Percentiles rank a stretch among this genome's conserved stretches.
Evolutionary conservation across 2,329 filamentous ascomycete species (phyloP).

Genomic region (Zasmidium citrigriseum): DNA sequence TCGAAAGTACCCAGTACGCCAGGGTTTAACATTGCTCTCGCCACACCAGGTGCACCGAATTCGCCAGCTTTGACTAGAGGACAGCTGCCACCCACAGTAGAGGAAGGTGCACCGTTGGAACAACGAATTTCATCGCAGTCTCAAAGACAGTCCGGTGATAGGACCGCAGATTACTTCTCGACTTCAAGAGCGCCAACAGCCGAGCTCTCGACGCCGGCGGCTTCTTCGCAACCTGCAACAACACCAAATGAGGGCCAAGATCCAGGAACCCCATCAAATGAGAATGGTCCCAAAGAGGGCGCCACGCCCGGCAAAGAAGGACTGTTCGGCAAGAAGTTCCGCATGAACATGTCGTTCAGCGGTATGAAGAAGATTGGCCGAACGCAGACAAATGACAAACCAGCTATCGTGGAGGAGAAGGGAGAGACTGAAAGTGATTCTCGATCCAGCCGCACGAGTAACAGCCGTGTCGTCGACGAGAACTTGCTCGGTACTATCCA

Average conservation of each 20-base stretch:
- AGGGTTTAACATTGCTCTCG: slow-evolving; percentile 72
- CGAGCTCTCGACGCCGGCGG: slow-evolving; percentile 30
- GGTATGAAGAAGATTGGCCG: slow-evolving; percentile 81
- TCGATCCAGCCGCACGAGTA: slow-evolving; percentile 54
- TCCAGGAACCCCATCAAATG: slow-evolving; percentile 45
- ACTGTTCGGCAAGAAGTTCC: slow-evolving; percentile 81
- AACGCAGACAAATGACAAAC: slow-evolving; percentile 69
- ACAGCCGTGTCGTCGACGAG: slow-evolving; percentile 74
- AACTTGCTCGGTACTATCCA: slow-evolving; percentile 73
- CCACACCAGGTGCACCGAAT: slow-evolving; percentile 35
- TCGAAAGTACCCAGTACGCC: slow-evolving; percentile 65
- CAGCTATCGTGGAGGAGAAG: slow-evolving; percentile 74
- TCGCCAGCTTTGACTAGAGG: slow-evolving; percentile 36
- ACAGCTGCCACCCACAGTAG: slow-evolving; percentile 38
- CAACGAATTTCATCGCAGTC: slow-evolving; percentile 59
- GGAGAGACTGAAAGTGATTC: slow-evolving; percentile 57
- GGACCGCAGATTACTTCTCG: slow-evolving; percentile 74
- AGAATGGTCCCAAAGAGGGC: slow-evolving; percentile 58
- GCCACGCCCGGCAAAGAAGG: slow-evolving; percentile 43
- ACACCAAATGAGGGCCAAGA: slow-evolving; percentile 35
- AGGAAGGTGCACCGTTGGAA: slow-evolving; percentile 51
- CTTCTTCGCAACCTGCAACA: slow-evolving; percentile 26
- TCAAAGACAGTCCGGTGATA: slow-evolving; percentile 60
- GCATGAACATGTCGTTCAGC: slow-evolving; percentile 66
- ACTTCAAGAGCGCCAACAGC: slow-evolving; percentile 55